These are phyloP conservation scores for Aureobasidium sp. DNA, from an alignment of 2,329 filamentous ascomycete species.

Conservation along the genomic window DNA sequence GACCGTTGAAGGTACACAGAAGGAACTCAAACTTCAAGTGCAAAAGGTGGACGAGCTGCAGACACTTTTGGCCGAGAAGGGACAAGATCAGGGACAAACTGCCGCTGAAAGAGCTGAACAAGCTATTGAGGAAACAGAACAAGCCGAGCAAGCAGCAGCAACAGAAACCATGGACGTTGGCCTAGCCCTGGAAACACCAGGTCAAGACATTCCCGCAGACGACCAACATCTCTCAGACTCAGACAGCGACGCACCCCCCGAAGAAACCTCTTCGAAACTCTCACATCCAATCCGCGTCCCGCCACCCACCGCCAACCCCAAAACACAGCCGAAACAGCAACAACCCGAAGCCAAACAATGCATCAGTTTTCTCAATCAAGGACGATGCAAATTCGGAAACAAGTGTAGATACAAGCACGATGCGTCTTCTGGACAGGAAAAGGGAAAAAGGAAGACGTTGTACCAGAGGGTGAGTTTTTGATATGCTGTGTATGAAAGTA, in stretches of 20 bases:
- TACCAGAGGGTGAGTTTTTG: slow-evolving; percentile 15
- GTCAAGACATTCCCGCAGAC: neutral
- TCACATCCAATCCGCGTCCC: slow-evolving; percentile 10
- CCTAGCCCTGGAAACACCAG: neutral
- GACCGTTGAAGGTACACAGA: slow-evolving; percentile 16
- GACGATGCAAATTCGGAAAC: slow-evolving; percentile 27
- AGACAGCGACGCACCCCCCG: slow-evolving; percentile 30
- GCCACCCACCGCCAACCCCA: slow-evolving; percentile 4
- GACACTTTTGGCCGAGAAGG: slow-evolving; percentile 20
- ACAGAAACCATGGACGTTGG: neutral
- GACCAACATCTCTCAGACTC: slow-evolving; percentile 16
- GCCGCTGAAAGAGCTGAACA: neutral
- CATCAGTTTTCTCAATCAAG: slow-evolving; percentile 25
- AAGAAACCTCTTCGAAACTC: slow-evolving; percentile 31
- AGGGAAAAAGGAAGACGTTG: slow-evolving; percentile 16
- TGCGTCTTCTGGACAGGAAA: neutral
- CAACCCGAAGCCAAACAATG: slow-evolving; percentile 19
- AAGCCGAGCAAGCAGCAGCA: neutral
- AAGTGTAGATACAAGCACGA: slow-evolving; percentile 28
- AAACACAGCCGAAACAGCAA: neutral
- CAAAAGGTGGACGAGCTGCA: slow-evolving; percentile 27
- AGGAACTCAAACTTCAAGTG: slow-evolving; percentile 16
- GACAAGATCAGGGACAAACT: neutral
- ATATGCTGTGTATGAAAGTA: neutral
- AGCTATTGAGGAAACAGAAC: neutral